Base-by-base conservation (phyloP, 805 yeast species). In the Metschnikowia kunwiensis region DNA sequence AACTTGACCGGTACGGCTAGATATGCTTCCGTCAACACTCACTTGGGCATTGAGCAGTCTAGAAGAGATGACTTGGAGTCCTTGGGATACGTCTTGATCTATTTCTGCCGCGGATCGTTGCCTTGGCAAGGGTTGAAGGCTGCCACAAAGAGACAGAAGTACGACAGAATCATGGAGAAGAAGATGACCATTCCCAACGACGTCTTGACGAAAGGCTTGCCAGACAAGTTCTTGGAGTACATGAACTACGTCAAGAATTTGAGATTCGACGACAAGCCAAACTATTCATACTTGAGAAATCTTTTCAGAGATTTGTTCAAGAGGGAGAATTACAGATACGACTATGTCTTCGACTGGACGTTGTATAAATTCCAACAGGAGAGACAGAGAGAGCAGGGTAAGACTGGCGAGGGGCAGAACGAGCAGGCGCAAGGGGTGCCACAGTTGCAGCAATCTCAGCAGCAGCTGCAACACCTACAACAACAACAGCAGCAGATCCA, bases 341-440 rank as follows among this genome's bases (percentile, higher is more conserved):
- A 91, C 65, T 91, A 88, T 62, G 80, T 93, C 15, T 91, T 88
- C 63, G 98, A 91, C 65, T 91, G 98, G 98, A 91, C 96, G 19
- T 77, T 88, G 44, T 84, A 81, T 67, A 85, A 84, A 59, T 82
- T 77, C 59, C 83, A 75, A 49, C 68, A 75, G 52, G 76, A 77
- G 47, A 75, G 75, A 47, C 78, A 75, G 52, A 65, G 73, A 44
- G 70, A 65, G 38, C 74, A 67, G 41, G 54, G 52, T 24, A 57
- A 62, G 43, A 46, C 53, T 16, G 54, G 50, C n/a, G 63, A 60
- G 28, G 62, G 48, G 8, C 51, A 44, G 16, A 27, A 44, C 17
- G 57, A 54, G 18, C 59, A 57, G 31, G 24, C 24, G 3, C 42
- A 30, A 13, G 34, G 26, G 5, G 58, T 54, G 29, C 58, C 49